Percentiles rank a stretch among this genome's conserved stretches.
These are phyloP conservation scores for Salix viminalis DNA, from an alignment of 345 rosid species.

Conservation along the genomic window DNA sequence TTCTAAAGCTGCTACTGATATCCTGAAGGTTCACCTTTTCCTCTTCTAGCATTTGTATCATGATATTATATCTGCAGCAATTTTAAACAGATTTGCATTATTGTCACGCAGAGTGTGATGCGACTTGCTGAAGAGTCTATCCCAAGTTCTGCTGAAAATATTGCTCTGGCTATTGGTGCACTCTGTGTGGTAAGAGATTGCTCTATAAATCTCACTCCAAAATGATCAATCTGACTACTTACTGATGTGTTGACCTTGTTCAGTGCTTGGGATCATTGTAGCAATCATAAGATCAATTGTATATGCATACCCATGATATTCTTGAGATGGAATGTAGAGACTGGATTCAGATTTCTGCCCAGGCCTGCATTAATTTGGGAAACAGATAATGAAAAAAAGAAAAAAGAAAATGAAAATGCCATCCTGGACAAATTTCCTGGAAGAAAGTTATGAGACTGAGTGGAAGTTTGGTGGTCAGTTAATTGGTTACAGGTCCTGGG, in stretches of 20 bases:
- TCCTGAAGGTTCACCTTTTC: constrained; percentile 61
- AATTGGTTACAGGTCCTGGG: not conserved
- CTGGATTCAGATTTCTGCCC: too few species aligned
- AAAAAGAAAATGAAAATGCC: too few species aligned
- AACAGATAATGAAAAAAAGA: too few species aligned
- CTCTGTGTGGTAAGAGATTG: constrained; percentile 56
- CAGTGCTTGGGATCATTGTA: not conserved
- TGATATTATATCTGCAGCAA: not conserved
- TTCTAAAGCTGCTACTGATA: constrained; percentile 72
- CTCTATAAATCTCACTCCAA: not conserved
- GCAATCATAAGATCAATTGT: not conserved
- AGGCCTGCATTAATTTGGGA: too few species aligned
- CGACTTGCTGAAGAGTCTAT: constrained; percentile 63
- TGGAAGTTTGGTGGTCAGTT: not conserved
- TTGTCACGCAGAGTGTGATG: constrained; percentile 50
- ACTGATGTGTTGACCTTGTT: not conserved
- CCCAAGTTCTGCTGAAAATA: constrained; percentile 85
- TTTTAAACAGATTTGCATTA: not conserved
- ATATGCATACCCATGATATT: too few species aligned
- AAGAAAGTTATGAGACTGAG: too few species aligned
- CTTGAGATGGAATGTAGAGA: too few species aligned
- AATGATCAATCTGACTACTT: not conserved
- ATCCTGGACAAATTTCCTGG: too few species aligned
- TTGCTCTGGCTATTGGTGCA: constrained; percentile 82
- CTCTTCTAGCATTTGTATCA: constrained; percentile 3